Base-by-base conservation (phyloP, 2,329 filamentous ascomycete genomes). In the Exutisphaerella laricina region DNA sequence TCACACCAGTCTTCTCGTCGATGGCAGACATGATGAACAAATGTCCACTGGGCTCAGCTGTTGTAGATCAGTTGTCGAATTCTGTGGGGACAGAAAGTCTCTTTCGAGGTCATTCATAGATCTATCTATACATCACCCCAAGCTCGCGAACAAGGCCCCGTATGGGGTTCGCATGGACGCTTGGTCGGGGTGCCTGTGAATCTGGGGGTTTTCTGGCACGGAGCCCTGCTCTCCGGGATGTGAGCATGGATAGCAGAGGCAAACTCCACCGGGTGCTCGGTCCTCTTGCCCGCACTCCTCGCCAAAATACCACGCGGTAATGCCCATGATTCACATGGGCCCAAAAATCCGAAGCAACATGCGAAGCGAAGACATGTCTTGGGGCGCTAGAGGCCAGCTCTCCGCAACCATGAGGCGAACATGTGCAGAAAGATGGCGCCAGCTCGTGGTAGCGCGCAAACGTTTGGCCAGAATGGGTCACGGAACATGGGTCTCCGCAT, bases 11-110 rank as follows among this genome's bases (percentile, higher is more conserved):
- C 30, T 41, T 41, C 20, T 41, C 39, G 7, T 41, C 22, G 10
- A 41, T 25, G 30, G 23, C 39, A 13, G 39, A 41, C 39, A 41
- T 41, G 39, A 17, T 41, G 30, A 17, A 14, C 20, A 5, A 21
- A 20, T 20, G 33, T 35, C 33, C 21, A n/a, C 10, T 20, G 33
- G n/a, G 4, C 7, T 20, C 8, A 23, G 8, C 18, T 35, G 9
- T 35, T 1, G 20, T 23, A 17, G 5, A 21, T 35, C 18, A 35
- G 18, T 23, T n/a, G 20, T 35, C 33, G n/a, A 35, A 35, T 12
- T 20, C 20, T 14, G 33, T 21, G 20, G 33, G 12, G 12, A 35
- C 30, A 8, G 20, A 20, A 35, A 35, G 33, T 5, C 6, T 23
- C 17, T 35, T 23, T 23, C 20, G 18, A 23, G 30, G 30, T 18